Base-by-base conservation (phyloP, 2,329 filamentous ascomycete genomes). In the Cytospora piceicola region DNA sequence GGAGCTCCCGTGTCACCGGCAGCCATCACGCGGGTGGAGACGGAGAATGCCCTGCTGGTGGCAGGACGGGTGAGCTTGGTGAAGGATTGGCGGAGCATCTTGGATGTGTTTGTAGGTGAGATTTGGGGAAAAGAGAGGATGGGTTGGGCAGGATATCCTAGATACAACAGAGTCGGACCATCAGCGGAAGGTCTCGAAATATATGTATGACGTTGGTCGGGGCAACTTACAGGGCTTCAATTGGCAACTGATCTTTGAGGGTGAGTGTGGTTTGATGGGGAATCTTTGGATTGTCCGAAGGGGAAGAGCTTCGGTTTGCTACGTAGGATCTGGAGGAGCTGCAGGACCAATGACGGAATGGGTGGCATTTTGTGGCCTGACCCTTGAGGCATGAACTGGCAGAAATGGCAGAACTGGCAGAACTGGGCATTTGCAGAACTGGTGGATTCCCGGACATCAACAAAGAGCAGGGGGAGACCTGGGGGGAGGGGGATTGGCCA, bases 1-100 rank as follows among this genome's bases (percentile, higher is more conserved):
- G 84, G 83, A 64, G 85, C 78, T 66, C 90, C 90, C 69, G 87
- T 89, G 76, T 93, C 91, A 70, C 91, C 91, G 72, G 85, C 89
- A 68, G 77, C 80, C 87, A 92, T 90, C 75, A 78, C 84, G 75
- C 85, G 82, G 71, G 83, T 77, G 66, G 88, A 85, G 70, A 84
- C 86, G 68, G 88, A 83, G 81, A 93, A 90, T 72, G 87, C 83
- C 70, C 84, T 82, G 69, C 81, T 73, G 69, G 80, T 73, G 73
- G 82, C 78, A 73, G 86, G 83, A 75, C 84, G 82, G 74, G 83
- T 76, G 71, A 82, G 75, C 69, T 82, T 81, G 73, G 82, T 78
- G 74, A 88, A 77, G 71, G 84, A 79, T 76, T 88, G 87, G 76
- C 90, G 88, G 75, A 91, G 84, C 90, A 94, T 93, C 64, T 70